Base-by-base conservation (phyloP, 2,329 filamentous ascomycete species). In the Alternaria sp. region DNA sequence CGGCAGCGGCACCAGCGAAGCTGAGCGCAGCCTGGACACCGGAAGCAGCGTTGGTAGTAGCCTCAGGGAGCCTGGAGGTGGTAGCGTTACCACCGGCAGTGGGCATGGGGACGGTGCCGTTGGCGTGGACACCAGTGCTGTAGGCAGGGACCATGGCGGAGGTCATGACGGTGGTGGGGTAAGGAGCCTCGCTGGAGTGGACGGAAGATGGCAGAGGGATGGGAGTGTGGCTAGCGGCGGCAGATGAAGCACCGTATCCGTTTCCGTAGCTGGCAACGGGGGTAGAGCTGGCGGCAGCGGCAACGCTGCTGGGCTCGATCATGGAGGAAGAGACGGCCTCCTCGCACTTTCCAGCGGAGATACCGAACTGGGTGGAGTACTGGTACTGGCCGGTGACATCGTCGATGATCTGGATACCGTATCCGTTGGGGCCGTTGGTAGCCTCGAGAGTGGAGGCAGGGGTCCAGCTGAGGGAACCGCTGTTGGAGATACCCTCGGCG, bases 331-430 rank as follows among this genome's bases (percentile, higher is more conserved):
- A 65, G 54, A 56, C 64, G 19, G 57, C 56, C 51, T 46, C 64
- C 43, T 59, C 40, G 68, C 71, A 79, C 57, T 76, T 62, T 49
- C 75, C 68, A 74, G 85, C 85, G 64, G 80, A 82, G 80, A 90
- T 83, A 71, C 88, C 88, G 81, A 89, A 89, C 77, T 89, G 87
- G 62, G 86, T 86, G 46, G 84, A 86, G 72, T 77, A 79, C 72
- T 90, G 88, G 84, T 87, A 90, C 74, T 85, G 79, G 75, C 87
- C 86, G 66, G 82, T 86, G 54, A 82, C 81, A 73, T 89, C 86
- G 68, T 86, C 86, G 69, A 90, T 86, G 71, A 90, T 79, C 76
- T 89, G 83, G 74, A 90, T 81, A 65, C 88, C 88, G 80, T 89
- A 90, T 79, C 83, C 84, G 70, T 82, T 83, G 66, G 74, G 75